Conservation (phyloP, 2,329 filamentous ascomycete genomes). For the Ophiosphaerella narmari region DNA sequence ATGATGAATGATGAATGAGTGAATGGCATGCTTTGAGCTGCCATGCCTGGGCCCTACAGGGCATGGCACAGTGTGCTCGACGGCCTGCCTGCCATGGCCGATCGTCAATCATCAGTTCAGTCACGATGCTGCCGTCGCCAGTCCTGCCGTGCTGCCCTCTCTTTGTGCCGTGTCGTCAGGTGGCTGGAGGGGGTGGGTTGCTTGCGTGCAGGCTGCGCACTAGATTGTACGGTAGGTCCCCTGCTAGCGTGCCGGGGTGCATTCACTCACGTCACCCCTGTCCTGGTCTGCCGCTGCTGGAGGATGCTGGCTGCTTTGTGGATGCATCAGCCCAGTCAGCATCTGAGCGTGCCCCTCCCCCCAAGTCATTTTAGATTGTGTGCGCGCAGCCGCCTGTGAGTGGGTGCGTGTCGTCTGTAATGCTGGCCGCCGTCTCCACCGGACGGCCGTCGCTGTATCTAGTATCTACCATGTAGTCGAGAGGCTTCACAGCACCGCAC, state of each 20-base stretch:
- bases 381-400: constrained; percentile 40
- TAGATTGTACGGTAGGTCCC: constrained; percentile 12
- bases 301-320: constrained; percentile 14
- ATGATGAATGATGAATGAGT: too few species aligned
- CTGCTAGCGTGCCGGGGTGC: constrained; percentile 20
- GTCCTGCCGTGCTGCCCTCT: background rate
- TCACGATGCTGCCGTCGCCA: too few species aligned
- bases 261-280: constrained; percentile 7
- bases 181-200: constrained; percentile 35
- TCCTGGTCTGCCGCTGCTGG: too few species aligned
- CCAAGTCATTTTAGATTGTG: constrained; percentile 45
- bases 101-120: too few species aligned
- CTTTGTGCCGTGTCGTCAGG: constrained; percentile 29
- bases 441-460: too few species aligned
- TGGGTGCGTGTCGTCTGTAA: constrained; percentile 12
- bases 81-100: too few species aligned
- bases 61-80: too few species aligned
- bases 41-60: too few species aligned
- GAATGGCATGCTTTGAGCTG: too few species aligned
- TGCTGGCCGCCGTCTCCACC: constrained; percentile 22
- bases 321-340: too few species aligned
- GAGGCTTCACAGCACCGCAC: too few species aligned
- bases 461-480: too few species aligned
- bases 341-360: constrained; percentile 21
- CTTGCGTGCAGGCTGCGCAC: constrained; percentile 37